Evolutionary conservation across 164 flowering plant species (phyloP), one percentile per base, ranked within the genome.

Genomic region (Aristolochia californica): DNA sequence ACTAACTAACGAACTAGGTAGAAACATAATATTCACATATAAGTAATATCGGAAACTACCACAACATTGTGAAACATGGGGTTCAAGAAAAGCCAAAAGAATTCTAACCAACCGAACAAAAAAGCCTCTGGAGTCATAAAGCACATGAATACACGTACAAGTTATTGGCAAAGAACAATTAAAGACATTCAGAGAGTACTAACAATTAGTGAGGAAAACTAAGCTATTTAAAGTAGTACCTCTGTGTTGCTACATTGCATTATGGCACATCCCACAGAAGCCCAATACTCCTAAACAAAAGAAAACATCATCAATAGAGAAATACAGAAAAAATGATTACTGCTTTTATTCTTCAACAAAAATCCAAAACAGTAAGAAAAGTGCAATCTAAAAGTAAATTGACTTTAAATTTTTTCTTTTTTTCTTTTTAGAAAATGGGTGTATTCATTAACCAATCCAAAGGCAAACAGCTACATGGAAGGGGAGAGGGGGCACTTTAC

Each of bases 221-320:
- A 34, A 34, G 40, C 10, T 3, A 4, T 34, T 34, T n/a, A n/a
- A 34, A 34, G 23, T 20, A 64, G 51, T 71, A 90, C 98, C 98
- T 93, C 98, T 17, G 98, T 88, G 75, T 93, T 93, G 82, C 98
- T 93, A 64, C 95, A 87, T 71, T 93, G 98, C 98, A 93, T 93
- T 53, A 93, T 64, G 20, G 95, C 81, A 66, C 98, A 93, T 71
- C 98, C 98, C 68, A 87, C 95, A 0, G 97, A 93, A 64, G 95
- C 97, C 98, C 97, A 93, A 67, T 93, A 88, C 68, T 88, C 94
- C 98, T 88, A 65, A 38, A 54, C 17, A 11, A 27, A 23, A 24
- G 12, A 18, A 48, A 30, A 30, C 38, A 55, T 17, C 38, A 55
- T 17, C 18, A 40, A 25, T 5, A 27, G 3, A 27, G 17, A 12